These are phyloP conservation scores for Termitomyces sp. DNA, from an alignment of 768 basidiomycete species.

Conservation along the genomic window DNA sequence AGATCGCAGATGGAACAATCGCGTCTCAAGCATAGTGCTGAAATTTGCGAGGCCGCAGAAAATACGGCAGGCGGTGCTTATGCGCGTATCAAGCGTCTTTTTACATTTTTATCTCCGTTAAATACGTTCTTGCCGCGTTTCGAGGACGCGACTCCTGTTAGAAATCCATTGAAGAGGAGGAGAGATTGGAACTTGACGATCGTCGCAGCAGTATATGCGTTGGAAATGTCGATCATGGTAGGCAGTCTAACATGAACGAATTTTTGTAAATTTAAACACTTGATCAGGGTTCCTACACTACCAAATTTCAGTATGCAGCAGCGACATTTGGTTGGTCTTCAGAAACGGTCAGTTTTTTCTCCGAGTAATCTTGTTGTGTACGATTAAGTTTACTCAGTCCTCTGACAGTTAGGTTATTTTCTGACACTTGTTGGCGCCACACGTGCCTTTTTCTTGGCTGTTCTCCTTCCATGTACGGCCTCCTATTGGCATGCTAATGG, in stretches of 20 bases:
- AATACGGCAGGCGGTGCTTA: conserved; percentile 20
- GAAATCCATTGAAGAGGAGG: conserved; percentile 34
- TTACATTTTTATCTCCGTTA: conserved; percentile 70
- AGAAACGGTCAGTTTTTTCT: conserved; percentile 42
- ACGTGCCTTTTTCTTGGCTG: conserved; percentile 49
- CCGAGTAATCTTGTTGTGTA: background rate
- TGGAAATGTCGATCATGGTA: conserved; percentile 43
- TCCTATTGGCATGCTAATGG: background rate
- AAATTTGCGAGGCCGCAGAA: conserved; percentile 16
- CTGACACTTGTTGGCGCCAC: conserved; percentile 47
- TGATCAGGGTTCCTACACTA: conserved; percentile 47
- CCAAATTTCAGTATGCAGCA: conserved; percentile 62
- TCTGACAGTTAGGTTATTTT: conserved; percentile 64
- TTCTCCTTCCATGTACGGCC: conserved; percentile 51
- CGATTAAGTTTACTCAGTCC: background rate
- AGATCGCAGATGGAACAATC: conserved; percentile 38
- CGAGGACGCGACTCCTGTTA: conserved; percentile 12
- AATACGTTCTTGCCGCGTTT: conserved; percentile 50
- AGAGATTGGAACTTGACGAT: conserved; percentile 66
- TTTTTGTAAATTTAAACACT: background rate
- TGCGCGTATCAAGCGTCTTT: conserved; percentile 37
- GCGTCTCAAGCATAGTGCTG: conserved; percentile 27
- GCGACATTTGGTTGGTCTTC: conserved; percentile 61
- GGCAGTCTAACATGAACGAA: conserved; percentile 1
- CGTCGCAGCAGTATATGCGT: conserved; percentile 47